phyloP scores from a whole-genome alignment of 768 basidiomycete genomes.

The Lactifluus pinguis region DNA sequence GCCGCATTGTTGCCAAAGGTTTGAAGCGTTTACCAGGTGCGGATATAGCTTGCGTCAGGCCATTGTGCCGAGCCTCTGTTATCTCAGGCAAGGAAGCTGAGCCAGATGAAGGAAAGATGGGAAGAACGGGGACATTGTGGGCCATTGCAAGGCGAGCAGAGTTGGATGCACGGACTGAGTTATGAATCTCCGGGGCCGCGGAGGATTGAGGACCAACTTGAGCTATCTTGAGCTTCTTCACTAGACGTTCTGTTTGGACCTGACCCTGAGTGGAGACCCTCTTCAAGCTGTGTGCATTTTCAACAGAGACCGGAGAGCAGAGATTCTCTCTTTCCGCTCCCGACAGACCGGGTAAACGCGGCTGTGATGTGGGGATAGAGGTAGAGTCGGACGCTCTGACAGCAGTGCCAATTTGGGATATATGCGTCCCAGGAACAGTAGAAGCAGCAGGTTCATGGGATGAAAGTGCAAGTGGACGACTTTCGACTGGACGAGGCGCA shows the following conservation, averaged over 20 bases:
- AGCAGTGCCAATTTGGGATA: neutral
- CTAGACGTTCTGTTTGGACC: neutral
- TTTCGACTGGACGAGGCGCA: neutral
- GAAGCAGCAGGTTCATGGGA: neutral
- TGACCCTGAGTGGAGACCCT: neutral
- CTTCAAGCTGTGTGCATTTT: neutral
- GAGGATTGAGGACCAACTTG: neutral
- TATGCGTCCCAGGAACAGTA: neutral
- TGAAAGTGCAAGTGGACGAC: neutral
- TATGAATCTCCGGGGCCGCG: neutral
- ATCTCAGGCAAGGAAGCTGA: neutral
- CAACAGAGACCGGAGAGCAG: neutral
- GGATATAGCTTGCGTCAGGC: neutral
- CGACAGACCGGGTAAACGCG: too few relatives aligned
- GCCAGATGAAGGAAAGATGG: neutral
- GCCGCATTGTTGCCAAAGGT: neutral
- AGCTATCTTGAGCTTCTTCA: neutral
- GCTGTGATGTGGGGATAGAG: neutral
- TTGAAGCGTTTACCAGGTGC: slow-evolving; percentile 10
- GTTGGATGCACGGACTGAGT: neutral
- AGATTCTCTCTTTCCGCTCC: neutral
- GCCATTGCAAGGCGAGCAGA: neutral
- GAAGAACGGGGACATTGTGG: neutral
- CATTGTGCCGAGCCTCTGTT: neutral
- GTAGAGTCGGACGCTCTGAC: neutral